Base-by-base conservation (phyloP, 805 yeast genomes). In the Hanseniaspora valbyensis region DNA sequence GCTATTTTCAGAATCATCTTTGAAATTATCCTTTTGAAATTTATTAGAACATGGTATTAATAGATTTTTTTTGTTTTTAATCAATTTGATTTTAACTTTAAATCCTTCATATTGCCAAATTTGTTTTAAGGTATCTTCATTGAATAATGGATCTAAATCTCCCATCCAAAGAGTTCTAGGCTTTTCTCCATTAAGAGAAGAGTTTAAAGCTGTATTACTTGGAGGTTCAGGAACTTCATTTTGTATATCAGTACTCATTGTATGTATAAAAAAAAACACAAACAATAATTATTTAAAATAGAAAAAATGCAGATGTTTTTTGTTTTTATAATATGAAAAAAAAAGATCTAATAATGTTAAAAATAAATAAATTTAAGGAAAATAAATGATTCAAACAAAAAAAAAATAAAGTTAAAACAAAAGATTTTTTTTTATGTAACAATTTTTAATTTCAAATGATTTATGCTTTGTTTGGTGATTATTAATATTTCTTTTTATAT, bases 151-250 rank as follows among this genome's bases (percentile, higher is more conserved):
- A 60, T 83, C 90, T 56, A 83, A 68, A 63, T 83, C 92, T 10
- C 94, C 94, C 94, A 83, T 83, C 94, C 94, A 83, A 29, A 83
- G 66, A 1, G 94, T 83, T 54, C 82, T 72, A 24, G 94, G 87
- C 14, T 75, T 71, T 13, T 70, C 69, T 1, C 63, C 56, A 26
- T 21, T 33, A 8, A 29, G n/a, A 6, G 63, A 57, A 1, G 73
- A 66, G 1, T 73, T 68, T 41, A 73, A 72, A 2, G 76, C 69
- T 2, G 75, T 73, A 39, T 72, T 70, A 38, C 68, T 66, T 4
- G 81, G 81, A 5, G 81, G 81, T 41, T 69, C 65, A 37, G 82
- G 82, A 36, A 77, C 61, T 2, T 26, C 21, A 19, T 40, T 36
- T 22, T 32, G 26, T 39, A 28, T 7, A 19, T 4, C 16, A 8